Conservation (phyloP, 23 red algal genomes). For the Pyropia haitanensis region DNA sequence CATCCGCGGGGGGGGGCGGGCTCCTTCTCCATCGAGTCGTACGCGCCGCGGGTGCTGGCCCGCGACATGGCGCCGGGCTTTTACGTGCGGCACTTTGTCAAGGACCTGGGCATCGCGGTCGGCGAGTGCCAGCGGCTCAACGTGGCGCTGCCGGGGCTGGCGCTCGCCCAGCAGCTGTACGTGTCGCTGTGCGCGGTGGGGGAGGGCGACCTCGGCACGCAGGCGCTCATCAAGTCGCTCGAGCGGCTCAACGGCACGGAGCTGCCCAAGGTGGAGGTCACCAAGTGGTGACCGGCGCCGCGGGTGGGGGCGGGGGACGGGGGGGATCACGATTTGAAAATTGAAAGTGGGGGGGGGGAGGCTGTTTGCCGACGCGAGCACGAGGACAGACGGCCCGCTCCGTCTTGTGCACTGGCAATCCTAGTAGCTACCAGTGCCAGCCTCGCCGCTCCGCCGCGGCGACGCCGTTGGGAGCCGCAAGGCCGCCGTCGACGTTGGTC, state of each 20-base stretch:
- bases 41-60: slow-evolving; percentile 54
- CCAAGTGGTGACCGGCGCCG: too few relatives aligned
- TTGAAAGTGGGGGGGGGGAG: too few relatives aligned
- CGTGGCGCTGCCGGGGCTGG: slow-evolving; percentile 59
- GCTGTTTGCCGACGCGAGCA: too few relatives aligned
- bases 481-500: too few relatives aligned
- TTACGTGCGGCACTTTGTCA: slow-evolving; percentile 89
- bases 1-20: slow-evolving; percentile 51
- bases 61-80: slow-evolving; percentile 74
- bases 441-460: too few relatives aligned
- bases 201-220: slow-evolving; percentile 60
- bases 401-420: too few relatives aligned
- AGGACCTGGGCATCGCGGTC: slow-evolving; percentile 81
- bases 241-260: slow-evolving; percentile 10
- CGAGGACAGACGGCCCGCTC: too few relatives aligned
- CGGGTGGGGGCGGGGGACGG: too few relatives aligned
- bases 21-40: slow-evolving; percentile 37
- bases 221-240: slow-evolving; percentile 57
- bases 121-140: slow-evolving; percentile 53
- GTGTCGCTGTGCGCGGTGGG: slow-evolving; percentile 59
- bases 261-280: background rate
- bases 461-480: too few relatives aligned
- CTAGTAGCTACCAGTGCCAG: too few relatives aligned
- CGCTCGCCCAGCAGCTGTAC: slow-evolving; percentile 78
- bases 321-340: too few relatives aligned